Evolutionary conservation across 2,329 filamentous ascomycete genomes (phyloP).

Genomic region (Pyrenochaeta sp.): DNA sequence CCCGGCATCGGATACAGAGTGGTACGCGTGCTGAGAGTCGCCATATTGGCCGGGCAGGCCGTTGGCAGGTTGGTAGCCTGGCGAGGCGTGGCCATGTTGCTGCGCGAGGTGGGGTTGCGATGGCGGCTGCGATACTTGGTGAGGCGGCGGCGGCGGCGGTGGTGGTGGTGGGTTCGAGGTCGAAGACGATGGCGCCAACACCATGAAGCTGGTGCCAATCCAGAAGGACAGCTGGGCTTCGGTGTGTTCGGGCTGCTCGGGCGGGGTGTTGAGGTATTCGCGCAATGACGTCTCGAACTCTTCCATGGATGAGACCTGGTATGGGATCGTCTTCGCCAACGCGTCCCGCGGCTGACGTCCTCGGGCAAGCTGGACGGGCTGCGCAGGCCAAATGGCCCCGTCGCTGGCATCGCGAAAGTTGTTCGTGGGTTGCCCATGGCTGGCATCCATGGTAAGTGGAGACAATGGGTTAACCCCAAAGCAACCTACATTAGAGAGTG

Average conservation of each 20-base stretch:
- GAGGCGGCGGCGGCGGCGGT: not conserved
- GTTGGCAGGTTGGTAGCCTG: conserved; percentile 41
- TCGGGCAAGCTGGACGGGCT: conserved; percentile 39
- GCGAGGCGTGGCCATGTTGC: conserved; percentile 29
- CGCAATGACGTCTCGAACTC: conserved; percentile 49
- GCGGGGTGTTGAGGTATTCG: conserved; percentile 44
- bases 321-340: conserved; percentile 42
- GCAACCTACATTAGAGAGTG: not conserved
- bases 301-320: conserved; percentile 42
- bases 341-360: conserved; percentile 51
- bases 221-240: conserved; percentile 51
- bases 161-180: not conserved
- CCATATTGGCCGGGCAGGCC: conserved; percentile 29
- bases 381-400: conserved; percentile 26
- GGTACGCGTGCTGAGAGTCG: conserved; percentile 26
- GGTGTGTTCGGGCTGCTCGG: conserved; percentile 48
- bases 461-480: conserved; percentile 19
- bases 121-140: not conserved
- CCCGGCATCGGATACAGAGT: conserved; percentile 36
- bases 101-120: conserved; percentile 17
- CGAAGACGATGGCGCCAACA: conserved; percentile 21
- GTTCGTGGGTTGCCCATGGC: conserved; percentile 22
- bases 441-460: conserved; percentile 34
- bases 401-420: conserved; percentile 20
- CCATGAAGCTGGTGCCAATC: conserved; percentile 48